These are phyloP conservation scores for Fusarium subtropicale DNA, from an alignment of 2,329 filamentous ascomycete species.

Conservation along the genomic window DNA sequence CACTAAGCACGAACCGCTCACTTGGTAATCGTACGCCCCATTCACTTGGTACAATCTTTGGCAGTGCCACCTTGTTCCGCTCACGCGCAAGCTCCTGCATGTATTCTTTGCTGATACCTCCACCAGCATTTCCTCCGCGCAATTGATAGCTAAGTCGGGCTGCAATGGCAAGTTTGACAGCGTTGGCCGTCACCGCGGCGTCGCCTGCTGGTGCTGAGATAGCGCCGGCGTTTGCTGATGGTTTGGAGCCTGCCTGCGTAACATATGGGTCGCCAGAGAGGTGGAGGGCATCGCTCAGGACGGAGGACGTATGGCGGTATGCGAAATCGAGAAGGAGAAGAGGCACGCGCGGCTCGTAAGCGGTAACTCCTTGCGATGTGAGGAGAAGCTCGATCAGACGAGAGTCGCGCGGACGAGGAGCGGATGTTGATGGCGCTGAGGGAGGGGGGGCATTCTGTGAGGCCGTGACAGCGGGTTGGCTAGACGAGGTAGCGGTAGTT, in stretches of 20 bases:
- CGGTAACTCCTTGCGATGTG: slow-evolving; percentile 79
- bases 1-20: slow-evolving; percentile 75
- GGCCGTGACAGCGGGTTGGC: slow-evolving; percentile 42
- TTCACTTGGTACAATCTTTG: slow-evolving; percentile 71
- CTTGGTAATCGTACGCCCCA: slow-evolving; percentile 75
- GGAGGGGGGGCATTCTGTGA: slow-evolving; percentile 45
- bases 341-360: slow-evolving; percentile 85
- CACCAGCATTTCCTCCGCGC: slow-evolving; percentile 63
- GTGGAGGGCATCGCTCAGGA: slow-evolving; percentile 78
- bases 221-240: slow-evolving; percentile 62
- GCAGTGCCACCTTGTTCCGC: slow-evolving; percentile 74
- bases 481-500: slow-evolving; percentile 46
- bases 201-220: slow-evolving; percentile 62
- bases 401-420: slow-evolving; percentile 78
- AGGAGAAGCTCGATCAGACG: slow-evolving; percentile 84
- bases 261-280: slow-evolving; percentile 76
- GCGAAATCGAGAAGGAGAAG: slow-evolving; percentile 87
- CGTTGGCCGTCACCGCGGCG: slow-evolving; percentile 71
- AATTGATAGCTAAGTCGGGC: slow-evolving; percentile 77
- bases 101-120: slow-evolving; percentile 77
- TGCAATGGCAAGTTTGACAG: slow-evolving; percentile 78
- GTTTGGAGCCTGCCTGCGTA: slow-evolving; percentile 65
- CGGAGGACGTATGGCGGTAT: slow-evolving; percentile 80
- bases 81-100: slow-evolving; percentile 79
- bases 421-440: slow-evolving; percentile 52